Base-by-base conservation (phyloP, 1,139 yeast genomes). In the Yueomyces sp. region DNA sequence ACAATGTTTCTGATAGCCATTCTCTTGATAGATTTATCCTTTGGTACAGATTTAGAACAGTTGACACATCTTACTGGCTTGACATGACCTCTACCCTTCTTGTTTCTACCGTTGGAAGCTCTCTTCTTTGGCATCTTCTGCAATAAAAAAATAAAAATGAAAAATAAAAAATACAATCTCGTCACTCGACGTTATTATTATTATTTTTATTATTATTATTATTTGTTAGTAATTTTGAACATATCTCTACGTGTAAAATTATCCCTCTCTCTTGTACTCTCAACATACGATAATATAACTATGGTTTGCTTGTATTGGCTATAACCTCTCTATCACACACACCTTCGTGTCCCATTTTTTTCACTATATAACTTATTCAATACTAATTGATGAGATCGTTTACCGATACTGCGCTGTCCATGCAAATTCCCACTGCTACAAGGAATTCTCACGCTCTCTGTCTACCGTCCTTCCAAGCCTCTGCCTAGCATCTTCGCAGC, bases 91-190 rank as follows among this genome's bases (percentile, higher is more conserved):
- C 99, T 91, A 72, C 98, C 98, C 81, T 87, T 87, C 95, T 91
- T 91, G 94, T 93, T 91, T 82, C 98, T 91, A 81, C 99, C 99
- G 96, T 87, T 87, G 93, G 96, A 86, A 75, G 97, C 87, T 87
- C 99, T 91, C 97, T 91, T 91, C 87, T 91, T 91, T 76, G 98
- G 96, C 98, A 91, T 91, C 65, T 75, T 78, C 43, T 37, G 29
- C 37, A n/a, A 11, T 33, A 6, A 33, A 33, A 33, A 33, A 6
- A 2, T 2, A 30, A 30, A 7, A 30, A 30, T 30, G 11, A 11
- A 30, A 30, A 30, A 30, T 7, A 30, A 30, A 7, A 30, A 30
- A 30, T 30, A 7, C 32, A 30, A 30, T 19, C 19, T 19, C 19
- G 19, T 19, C 19, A 19, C 19, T 19, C 19, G 19, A 19, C 19